phyloP scores from a whole-genome alignment of 2,329 filamentous ascomycete species.

The Epichloe scottii region DNA sequence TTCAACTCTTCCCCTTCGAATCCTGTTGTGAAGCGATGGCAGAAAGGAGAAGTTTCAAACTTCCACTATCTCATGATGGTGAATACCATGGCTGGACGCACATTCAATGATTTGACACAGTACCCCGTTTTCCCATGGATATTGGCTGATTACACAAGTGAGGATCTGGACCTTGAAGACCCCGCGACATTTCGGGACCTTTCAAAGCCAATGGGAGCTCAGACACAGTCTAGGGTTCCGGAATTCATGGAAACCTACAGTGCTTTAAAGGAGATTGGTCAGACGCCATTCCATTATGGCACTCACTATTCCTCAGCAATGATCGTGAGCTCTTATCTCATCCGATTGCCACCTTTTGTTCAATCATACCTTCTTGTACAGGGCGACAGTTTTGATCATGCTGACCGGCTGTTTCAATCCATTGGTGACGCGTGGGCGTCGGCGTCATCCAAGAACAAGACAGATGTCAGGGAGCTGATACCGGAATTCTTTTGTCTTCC shows the following conservation, averaged over 20 bases:
- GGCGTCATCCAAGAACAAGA: slow-evolving; percentile 78
- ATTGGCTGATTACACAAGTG: slow-evolving; percentile 86
- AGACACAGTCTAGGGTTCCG: slow-evolving; percentile 60
- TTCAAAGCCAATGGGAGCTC: slow-evolving; percentile 92
- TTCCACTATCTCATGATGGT: slow-evolving; percentile 98
- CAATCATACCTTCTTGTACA: slow-evolving; percentile 90
- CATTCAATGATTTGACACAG: slow-evolving; percentile 95
- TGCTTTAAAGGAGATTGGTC: slow-evolving; percentile 82
- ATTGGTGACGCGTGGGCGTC: slow-evolving; percentile 86
- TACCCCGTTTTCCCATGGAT: slow-evolving; percentile 99
- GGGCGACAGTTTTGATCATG: slow-evolving; percentile 92
- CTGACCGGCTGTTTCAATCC: slow-evolving; percentile 89
- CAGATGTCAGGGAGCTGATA: slow-evolving; percentile 86
- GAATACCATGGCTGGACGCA: slow-evolving; percentile 92
- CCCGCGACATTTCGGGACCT: slow-evolving; percentile 81
- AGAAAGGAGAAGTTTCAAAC: slow-evolving; percentile 90
- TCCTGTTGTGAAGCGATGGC: slow-evolving; percentile 79
- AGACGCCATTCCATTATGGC: slow-evolving; percentile 90
- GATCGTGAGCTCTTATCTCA: slow-evolving; percentile 95
- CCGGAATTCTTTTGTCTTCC: slow-evolving; percentile 97
- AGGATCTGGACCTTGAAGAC: slow-evolving; percentile 77
- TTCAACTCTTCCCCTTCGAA: slow-evolving; percentile 77
- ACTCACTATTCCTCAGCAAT: slow-evolving; percentile 98
- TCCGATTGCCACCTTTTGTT: slow-evolving; percentile 89
- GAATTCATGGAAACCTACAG: slow-evolving; percentile 78